Percentiles rank a stretch among this genome's conserved stretches.
phyloP scores from a whole-genome alignment of 1,284 basidiomycete species.

The Peniophora sp. region DNA sequence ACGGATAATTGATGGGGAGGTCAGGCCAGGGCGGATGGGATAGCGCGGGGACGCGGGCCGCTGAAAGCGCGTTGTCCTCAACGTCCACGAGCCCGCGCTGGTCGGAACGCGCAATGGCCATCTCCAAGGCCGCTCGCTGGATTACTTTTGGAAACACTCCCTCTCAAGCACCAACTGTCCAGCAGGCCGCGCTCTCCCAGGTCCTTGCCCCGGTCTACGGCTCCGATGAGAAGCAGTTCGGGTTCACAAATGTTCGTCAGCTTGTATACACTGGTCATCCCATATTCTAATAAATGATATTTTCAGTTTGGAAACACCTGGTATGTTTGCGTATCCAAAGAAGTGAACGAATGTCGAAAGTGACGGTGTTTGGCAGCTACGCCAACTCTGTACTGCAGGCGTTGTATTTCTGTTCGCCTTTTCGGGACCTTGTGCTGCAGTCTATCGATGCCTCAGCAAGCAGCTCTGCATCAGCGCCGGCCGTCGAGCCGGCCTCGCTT shows the following conservation, averaged over 20 bases:
- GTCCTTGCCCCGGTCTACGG: slow-evolving; percentile 24
- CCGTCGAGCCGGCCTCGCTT: slow-evolving; percentile 31
- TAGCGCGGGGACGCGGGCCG: no score
- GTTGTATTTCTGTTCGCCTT: slow-evolving; percentile 83
- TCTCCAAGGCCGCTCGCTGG: slow-evolving; percentile 21
- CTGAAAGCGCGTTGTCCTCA: no score
- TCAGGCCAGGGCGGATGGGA: no score
- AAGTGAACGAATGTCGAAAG: no score
- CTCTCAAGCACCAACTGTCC: not conserved
- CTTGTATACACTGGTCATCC: slow-evolving; percentile 3
- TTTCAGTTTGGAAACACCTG: slow-evolving; percentile 77
- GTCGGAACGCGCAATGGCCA: slow-evolving; percentile 9
- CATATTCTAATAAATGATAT: slow-evolving; percentile 6
- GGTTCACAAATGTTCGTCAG: slow-evolving; percentile 82
- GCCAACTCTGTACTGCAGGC: slow-evolving; percentile 97
- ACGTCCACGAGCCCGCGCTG: no score
- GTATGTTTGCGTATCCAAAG: slow-evolving; percentile 28
- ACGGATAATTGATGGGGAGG: no score
- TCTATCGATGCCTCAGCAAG: slow-evolving; percentile 35
- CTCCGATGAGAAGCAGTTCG: slow-evolving; percentile 78
- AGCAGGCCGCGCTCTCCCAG: not conserved
- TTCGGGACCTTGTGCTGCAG: slow-evolving; percentile 67
- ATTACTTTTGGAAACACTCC: slow-evolving; percentile 21
- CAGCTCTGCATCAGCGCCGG: slow-evolving; percentile 13
- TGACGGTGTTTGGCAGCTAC: slow-evolving; percentile 49